phyloP scores from a whole-genome alignment of 805 yeast genomes.

The Teunomyces funiuensis region DNA sequence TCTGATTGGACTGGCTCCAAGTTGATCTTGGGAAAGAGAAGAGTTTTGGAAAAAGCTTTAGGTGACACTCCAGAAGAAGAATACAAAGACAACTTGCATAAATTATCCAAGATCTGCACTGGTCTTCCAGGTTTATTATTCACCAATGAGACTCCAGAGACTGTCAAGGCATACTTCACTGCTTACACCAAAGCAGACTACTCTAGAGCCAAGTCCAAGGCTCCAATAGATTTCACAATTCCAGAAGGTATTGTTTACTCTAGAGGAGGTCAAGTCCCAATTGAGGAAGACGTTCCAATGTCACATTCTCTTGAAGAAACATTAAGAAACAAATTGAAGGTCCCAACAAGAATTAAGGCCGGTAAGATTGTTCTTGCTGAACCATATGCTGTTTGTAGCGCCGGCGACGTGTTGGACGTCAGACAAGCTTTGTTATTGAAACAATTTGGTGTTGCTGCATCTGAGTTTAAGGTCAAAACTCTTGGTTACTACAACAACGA shows the following conservation, averaged over 20 bases:
- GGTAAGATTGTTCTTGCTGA: constrained; percentile 82
- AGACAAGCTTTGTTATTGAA: constrained; percentile 89
- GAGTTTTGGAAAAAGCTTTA: constrained; percentile 88
- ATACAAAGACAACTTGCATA: constrained; percentile 78
- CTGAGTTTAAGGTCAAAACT: constrained; percentile 82
- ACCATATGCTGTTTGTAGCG: constrained; percentile 75
- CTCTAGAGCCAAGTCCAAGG: constrained; percentile 82
- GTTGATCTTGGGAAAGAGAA: constrained; percentile 85
- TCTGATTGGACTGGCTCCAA: constrained; percentile 91
- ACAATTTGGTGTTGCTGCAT: constrained; percentile 92
- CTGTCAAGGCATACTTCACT: constrained; percentile 85
- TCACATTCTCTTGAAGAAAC: constrained; percentile 95
- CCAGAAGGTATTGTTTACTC: constrained; percentile 93
- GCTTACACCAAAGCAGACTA: constrained; percentile 78
- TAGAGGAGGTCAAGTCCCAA: constrained; percentile 89
- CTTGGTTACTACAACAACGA: constrained; percentile 79
- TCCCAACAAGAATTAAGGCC: constrained; percentile 85
- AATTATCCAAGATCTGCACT: constrained; percentile 57
- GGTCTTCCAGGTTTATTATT: constrained; percentile 89
- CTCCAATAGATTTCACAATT: constrained; percentile 80
- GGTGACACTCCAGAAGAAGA: constrained; percentile 89
- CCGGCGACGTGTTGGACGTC: constrained; percentile 82
- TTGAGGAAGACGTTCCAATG: constrained; percentile 94
- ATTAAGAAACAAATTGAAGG: constrained; percentile 80
- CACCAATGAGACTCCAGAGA: constrained; percentile 84